Evolutionary conservation across 2,329 filamentous ascomycete species (phyloP).

Genomic region (Pseudocercospora eumusae): DNA sequence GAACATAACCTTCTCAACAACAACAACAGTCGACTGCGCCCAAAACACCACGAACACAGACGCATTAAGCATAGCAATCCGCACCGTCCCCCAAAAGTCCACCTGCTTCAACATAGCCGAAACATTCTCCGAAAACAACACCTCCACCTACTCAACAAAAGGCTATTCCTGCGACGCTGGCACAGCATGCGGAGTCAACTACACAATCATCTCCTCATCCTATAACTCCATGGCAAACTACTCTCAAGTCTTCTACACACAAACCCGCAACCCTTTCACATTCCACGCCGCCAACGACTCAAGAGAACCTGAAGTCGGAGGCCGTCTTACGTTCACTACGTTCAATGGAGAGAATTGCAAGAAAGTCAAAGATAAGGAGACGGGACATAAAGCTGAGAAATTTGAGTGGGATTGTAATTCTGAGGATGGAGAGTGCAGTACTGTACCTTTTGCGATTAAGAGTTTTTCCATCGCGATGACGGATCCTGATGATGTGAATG

Average conservation of each 20-base stretch:
- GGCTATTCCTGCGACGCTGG: slow-evolving; percentile 12
- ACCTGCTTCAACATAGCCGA: slow-evolving; percentile 20
- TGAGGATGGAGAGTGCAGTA: slow-evolving; percentile 11
- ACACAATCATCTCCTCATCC: slow-evolving; percentile 13
- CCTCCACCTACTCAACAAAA: slow-evolving; percentile 11
- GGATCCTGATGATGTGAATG: slow-evolving; percentile 19
- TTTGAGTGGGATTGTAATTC: slow-evolving; percentile 19
- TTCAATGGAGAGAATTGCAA: slow-evolving; percentile 20
- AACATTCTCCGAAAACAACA: slow-evolving; percentile 14
- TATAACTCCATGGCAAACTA: slow-evolving; percentile 12
- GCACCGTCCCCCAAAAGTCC: slow-evolving; percentile 17
- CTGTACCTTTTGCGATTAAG: slow-evolving; percentile 17
- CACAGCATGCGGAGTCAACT: slow-evolving; percentile 20
- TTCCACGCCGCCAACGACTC: background rate
- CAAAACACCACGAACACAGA: slow-evolving; percentile 49
- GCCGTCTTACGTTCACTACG: slow-evolving; percentile 15
- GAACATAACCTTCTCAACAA: slow-evolving; percentile 65
- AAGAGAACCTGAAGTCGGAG: background rate
- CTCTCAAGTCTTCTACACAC: slow-evolving; percentile 16
- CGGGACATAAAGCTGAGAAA: background rate
- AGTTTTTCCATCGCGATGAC: slow-evolving; percentile 22
- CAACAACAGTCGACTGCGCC: slow-evolving; percentile 51
- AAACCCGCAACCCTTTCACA: slow-evolving; percentile 18
- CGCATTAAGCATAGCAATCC: slow-evolving; percentile 54
- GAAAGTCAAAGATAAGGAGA: slow-evolving; percentile 3